Evolutionary conservation across 2,329 filamentous ascomycete species (phyloP), one percentile per base, ranked within the genome.

Genomic region (Onygenales sp.): DNA sequence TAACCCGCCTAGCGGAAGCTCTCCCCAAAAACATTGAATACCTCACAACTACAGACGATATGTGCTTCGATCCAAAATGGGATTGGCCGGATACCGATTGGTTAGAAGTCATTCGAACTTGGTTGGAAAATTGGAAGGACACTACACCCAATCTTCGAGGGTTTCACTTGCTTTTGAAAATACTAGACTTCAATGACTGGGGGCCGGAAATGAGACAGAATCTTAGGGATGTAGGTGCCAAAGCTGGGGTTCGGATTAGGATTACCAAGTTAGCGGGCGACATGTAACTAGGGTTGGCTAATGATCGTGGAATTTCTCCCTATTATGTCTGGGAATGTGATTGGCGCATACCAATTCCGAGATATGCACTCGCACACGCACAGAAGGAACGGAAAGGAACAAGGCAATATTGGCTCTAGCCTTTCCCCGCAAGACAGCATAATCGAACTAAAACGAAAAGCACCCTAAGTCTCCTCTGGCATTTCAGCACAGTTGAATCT

Each of bases 21-120:
- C 17, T 60, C 4, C 59, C 59, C 8, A 55, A 40, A 27, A 58
- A 57, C 33, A 49, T 62, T 32, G 58, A 61, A 51, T 51, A 9
- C 40, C 46, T 61, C 8, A 42, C 50, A 27, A 53, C 61, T 27
- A 62, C 54, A 0, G 53, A 62, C 21, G 54, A 61, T 13, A 14
- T 62, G 31, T 21, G 17, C 1, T 17, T 53, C 5, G 53, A 61
- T 37, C 52, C 54, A 53, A 51, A 54, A 52, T 50, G 40, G 39
- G 47, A 51, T 21, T 50, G 47, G 4, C 13, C 42, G 46, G 34
- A 52, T n/a, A 37, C 14, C 21, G 42, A 46, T 13, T 36, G 56
- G 21, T 6, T 58, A 32, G 40, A 21, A 27, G 34, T 52, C 42
- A 11, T 59, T 48, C 52, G 36, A 50, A 49, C 51, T 42, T 61